phyloP scores from a whole-genome alignment of 306 rosid genomes.

The Dalbergia oliveri region DNA sequence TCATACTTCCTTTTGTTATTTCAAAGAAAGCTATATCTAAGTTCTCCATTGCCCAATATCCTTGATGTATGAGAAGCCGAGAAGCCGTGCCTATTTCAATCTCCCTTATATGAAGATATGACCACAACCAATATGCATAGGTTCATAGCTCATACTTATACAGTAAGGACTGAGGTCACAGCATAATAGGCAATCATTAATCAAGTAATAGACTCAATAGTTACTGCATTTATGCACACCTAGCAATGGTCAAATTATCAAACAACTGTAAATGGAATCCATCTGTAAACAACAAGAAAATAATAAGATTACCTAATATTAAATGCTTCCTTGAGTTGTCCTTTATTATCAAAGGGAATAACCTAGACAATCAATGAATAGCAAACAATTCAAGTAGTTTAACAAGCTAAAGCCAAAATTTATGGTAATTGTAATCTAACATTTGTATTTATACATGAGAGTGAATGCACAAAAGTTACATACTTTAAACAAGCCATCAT shows the following conservation, averaged over 20 bases:
- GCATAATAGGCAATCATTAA: not conserved
- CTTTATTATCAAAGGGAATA: conserved; percentile 95
- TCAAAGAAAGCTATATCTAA: not conserved
- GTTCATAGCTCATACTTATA: conserved; percentile 7
- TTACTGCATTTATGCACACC: not conserved
- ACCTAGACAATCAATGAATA: conserved; percentile 60
- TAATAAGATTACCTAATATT: conserved; percentile 76
- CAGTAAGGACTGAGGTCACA: not conserved
- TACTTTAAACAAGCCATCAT: conserved; percentile 96
- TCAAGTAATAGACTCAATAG: not conserved
- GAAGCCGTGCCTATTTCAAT: not conserved
- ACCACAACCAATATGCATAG: conserved; percentile 14
- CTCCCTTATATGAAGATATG: not conserved
- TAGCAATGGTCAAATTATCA: conserved; percentile 54
- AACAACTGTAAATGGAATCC: not conserved
- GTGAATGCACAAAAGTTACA: conserved; percentile 30
- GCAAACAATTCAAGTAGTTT: not conserved
- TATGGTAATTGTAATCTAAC: not conserved
- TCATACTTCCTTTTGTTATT: not conserved
- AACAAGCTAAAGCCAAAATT: conserved; percentile 3
- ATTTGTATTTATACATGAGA: not conserved
- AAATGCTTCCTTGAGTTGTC: conserved; percentile 98
- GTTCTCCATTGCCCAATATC: not conserved
- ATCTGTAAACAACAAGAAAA: not conserved
- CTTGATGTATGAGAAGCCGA: conserved; percentile 16